Evolutionary conservation across 768 basidiomycete species (phyloP).

Genomic region (Boletus rubroflammeus): DNA sequence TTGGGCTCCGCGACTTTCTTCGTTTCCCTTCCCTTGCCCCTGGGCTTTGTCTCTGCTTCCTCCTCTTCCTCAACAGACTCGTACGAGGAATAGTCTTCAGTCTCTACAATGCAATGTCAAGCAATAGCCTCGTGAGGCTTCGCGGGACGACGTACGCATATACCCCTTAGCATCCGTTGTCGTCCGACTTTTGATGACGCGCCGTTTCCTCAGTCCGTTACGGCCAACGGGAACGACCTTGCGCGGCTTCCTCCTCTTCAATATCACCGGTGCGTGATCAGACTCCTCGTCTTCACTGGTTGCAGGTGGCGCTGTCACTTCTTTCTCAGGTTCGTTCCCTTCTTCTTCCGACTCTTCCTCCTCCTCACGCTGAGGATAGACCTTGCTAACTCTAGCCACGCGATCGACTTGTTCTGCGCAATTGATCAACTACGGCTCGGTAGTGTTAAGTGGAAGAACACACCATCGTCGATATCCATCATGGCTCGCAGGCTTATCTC

Average conservation of each 20-base stretch:
- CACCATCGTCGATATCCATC: constrained; percentile 80
- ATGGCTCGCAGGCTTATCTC: constrained; percentile 49
- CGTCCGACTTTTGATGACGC: constrained; percentile 55
- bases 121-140: background rate
- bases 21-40: constrained; percentile 16
- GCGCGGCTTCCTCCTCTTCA: constrained; percentile 44
- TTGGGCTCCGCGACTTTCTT: constrained; percentile 17
- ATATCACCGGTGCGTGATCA: constrained; percentile 31
- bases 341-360: constrained; percentile 25
- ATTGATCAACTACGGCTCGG: constrained; percentile 12
- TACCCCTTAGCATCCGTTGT: constrained; percentile 67
- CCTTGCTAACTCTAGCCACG: constrained; percentile 15
- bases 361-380: constrained; percentile 21
- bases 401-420: constrained; percentile 25
- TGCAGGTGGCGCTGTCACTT: constrained; percentile 25
- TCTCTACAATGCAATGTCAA: constrained; percentile 40
- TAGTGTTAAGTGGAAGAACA: constrained; percentile 22
- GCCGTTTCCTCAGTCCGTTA: constrained; percentile 75
- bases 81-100: constrained; percentile 76
- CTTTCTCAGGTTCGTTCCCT: constrained; percentile 32
- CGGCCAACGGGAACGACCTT: constrained; percentile 67
- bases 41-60: constrained; percentile 25
- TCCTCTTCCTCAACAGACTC: constrained; percentile 68
- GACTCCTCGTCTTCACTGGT: constrained; percentile 29
- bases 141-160: constrained; percentile 47